phyloP scores from a whole-genome alignment of 2,329 filamentous ascomycete genomes.

The Lachnellula hyalina region DNA sequence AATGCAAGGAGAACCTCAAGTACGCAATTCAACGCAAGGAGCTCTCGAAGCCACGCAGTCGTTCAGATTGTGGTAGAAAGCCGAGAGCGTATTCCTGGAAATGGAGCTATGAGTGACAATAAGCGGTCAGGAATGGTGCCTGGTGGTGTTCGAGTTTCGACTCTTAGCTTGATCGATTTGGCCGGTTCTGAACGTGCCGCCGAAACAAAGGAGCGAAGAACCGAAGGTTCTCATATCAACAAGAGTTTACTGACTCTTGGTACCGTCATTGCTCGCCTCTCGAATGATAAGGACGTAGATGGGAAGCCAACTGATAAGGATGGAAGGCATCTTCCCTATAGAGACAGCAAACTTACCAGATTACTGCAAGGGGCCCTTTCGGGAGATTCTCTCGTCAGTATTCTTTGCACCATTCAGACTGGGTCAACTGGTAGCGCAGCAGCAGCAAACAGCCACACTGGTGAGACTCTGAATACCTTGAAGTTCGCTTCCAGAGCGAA shows the following conservation, averaged over 20 bases:
- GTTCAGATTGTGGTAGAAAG: slow-evolving; percentile 99
- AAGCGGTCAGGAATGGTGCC: slow-evolving; percentile 68
- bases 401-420: slow-evolving; percentile 92
- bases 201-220: slow-evolving; percentile 87
- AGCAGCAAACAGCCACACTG: slow-evolving; percentile 66
- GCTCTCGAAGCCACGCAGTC: slow-evolving; percentile 95
- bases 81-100: slow-evolving; percentile 69
- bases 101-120: slow-evolving; percentile 43
- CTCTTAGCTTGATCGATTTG: slow-evolving; percentile 89
- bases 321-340: slow-evolving; percentile 87
- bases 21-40: slow-evolving; percentile 94
- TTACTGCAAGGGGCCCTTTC: slow-evolving; percentile 88
- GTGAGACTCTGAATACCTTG: slow-evolving; percentile 89
- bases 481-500: slow-evolving; percentile 96
- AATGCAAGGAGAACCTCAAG: slow-evolving; percentile 84
- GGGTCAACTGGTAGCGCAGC: slow-evolving; percentile 70
- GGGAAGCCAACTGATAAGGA: slow-evolving; percentile 71
- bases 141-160: slow-evolving; percentile 91
- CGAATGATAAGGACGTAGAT: slow-evolving; percentile 79
- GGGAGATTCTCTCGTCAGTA: slow-evolving; percentile 91
- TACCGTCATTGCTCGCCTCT: slow-evolving; percentile 90
- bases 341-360: slow-evolving; percentile 94
- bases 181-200: slow-evolving; percentile 95
- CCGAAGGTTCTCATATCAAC: slow-evolving; percentile 97
- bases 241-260: slow-evolving; percentile 93